Evolutionary conservation across 2,329 filamentous ascomycete genomes (phyloP), one percentile per base, ranked within the genome.

Genomic region (Neurospora sp.): DNA sequence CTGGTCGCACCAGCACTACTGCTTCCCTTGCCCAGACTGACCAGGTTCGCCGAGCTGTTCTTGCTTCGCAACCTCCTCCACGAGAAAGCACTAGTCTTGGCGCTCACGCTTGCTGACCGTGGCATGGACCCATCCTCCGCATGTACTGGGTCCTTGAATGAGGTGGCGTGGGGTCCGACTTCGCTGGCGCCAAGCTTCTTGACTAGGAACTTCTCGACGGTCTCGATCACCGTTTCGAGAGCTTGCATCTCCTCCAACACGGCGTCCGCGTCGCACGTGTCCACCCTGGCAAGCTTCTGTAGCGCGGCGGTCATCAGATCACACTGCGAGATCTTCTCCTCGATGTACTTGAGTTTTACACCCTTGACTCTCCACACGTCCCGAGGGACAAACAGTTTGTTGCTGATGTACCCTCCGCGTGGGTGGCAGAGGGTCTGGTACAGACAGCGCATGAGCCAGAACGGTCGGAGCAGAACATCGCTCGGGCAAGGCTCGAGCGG

Each of bases 361-460:
- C 92, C 93, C 77, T 95, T 95, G 8, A 97, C 94, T 69, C 89
- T 88, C 96, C 96, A 99, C 3, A 96, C 92, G 77, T 98, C 94
- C 68, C 92, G 88, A 6, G 96, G 94, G 5, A 99, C 87, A 77
- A 99, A 99, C 0, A 99, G 86, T 75, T 93, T 94, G 28, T 90
- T 95, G 68, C 94, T 97, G 23, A 99, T 78, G 77, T 97, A 99
- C 17, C 94, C 96, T 43, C 96, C 96, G 33, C 93, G 89, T 2
- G 95, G 93, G 77, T 99, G 95, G 19, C 90, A 91, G 65, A 99
- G 88, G 0, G 94, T 97, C 78, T 97, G 93, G 77, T 96, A 97
- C 36, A 99, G 85, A 72, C 92, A 94, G 69, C 96, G 89, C 92
- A 99, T 97, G 65, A 99, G 84, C 96, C 96, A 99, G 80, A 97